Evolutionary conservation across 2,329 filamentous ascomycete species (phyloP).

Genomic region (Penicillium sp.): DNA sequence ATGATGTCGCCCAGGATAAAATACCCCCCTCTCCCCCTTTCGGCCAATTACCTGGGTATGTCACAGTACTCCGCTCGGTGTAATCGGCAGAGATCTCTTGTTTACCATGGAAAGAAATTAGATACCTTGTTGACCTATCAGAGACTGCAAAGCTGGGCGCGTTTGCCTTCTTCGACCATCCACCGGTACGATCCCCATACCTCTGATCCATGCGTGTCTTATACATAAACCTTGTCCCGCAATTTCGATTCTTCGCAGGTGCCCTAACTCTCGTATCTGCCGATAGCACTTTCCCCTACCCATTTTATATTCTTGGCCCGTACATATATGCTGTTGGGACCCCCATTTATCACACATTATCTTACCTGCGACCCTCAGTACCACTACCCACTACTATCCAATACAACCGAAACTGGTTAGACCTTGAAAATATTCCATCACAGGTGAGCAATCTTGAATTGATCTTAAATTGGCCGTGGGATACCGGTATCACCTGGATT

Average conservation of each 20-base stretch:
- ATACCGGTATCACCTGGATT: neutral
- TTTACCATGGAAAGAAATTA: conserved; percentile 8
- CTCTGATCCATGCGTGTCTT: neutral
- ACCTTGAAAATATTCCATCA: neutral
- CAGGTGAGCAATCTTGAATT: conserved; percentile 9
- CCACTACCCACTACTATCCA: conserved; percentile 3
- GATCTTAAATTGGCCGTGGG: neutral
- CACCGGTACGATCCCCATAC: conserved; percentile 16
- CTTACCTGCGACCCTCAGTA: neutral
- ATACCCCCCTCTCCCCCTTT: neutral
- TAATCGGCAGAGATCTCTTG: conserved; percentile 8
- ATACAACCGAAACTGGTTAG: neutral
- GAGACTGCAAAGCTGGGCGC: neutral
- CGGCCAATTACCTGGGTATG: conserved; percentile 19
- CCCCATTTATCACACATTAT: neutral
- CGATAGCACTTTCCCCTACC: conserved; percentile 9
- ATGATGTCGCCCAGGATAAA: conserved; percentile 17
- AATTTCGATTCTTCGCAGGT: conserved; percentile 2
- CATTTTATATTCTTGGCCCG: conserved; percentile 1
- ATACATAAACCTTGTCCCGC: conserved; percentile 12
- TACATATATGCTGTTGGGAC: neutral
- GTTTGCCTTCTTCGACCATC: conserved; percentile 15
- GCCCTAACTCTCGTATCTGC: conserved; percentile 11
- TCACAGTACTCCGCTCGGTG: conserved; percentile 13
- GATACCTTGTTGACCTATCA: conserved; percentile 12